Base-by-base conservation (phyloP, 352 stramenopile species). In the Pythium angustatum region DNA sequence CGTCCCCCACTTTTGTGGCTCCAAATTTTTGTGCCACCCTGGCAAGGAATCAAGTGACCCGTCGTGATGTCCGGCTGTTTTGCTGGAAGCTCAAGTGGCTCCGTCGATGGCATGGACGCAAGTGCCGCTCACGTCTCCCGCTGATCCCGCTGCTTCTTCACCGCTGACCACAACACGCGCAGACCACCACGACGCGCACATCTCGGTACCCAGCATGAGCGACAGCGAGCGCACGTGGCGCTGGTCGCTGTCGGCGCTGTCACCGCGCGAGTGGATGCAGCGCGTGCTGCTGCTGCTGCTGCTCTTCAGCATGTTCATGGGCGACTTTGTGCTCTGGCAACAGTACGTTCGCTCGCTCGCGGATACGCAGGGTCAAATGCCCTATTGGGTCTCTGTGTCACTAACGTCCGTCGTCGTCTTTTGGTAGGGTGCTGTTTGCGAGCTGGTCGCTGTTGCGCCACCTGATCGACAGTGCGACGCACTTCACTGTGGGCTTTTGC, bases 301-400 rank as follows among this genome's bases (percentile, higher is more conserved):
- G 30, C 28, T 88, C 21, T 45, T 85, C 36, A 65, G 76, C n/a
- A 88, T 78, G 40, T 38, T 86, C 30, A 6, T 64, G 15, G 81
- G 77, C 47, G 82, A 91, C 73, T 78, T 72, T 47, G 76, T 89
- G 43, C 77, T 88, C 57, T 77, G 62, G 21, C 80, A 87, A 56
- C 68, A 82, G 77, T 87, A 61, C 61, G 75, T 81, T 26, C 9
- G 63, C 44, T 45, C 9, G 11, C 31, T 52, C 56, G 40, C 22
- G n/a, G n/a, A n/a, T n/a, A n/a, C n/a, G n/a, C n/a, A n/a, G n/a
- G n/a, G n/a, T n/a, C n/a, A n/a, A n/a, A n/a, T n/a, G n/a, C n/a
- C n/a, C n/a, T n/a, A n/a, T n/a, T n/a, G n/a, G n/a, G n/a, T n/a
- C n/a, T n/a, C n/a, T n/a, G n/a, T n/a, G n/a, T n/a, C n/a, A n/a